These are phyloP conservation scores for Lentinula boryana DNA, from an alignment of 768 basidiomycete genomes.

Conservation along the genomic window DNA sequence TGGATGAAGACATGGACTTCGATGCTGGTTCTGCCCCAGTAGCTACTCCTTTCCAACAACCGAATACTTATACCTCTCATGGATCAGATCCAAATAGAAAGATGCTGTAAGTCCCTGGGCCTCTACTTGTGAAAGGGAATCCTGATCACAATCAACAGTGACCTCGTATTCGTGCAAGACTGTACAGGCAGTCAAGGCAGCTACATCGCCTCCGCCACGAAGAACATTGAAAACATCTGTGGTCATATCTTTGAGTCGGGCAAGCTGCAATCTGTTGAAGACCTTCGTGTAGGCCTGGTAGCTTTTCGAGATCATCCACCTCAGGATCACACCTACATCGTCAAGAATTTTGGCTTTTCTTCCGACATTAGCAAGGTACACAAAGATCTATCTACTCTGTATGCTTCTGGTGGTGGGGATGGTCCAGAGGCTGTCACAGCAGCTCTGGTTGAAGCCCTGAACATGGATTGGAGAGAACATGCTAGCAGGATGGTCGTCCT, in stretches of 20 bases:
- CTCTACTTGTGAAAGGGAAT: conserved; percentile 1
- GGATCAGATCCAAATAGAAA: conserved; percentile 41
- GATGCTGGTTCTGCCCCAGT: conserved; percentile 33
- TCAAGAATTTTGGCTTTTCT: conserved; percentile 92
- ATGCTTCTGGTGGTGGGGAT: conserved; percentile 89
- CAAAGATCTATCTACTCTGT: conserved; percentile 73
- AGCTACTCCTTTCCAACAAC: conserved; percentile 12
- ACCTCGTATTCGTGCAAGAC: conserved; percentile 93
- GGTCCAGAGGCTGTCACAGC: conserved; percentile 98
- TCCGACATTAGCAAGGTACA: conserved; percentile 87
- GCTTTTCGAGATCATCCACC: conserved; percentile 97
- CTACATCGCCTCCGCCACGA: conserved; percentile 90
- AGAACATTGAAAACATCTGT: conserved; percentile 95
- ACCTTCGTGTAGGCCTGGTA: conserved; percentile 86
- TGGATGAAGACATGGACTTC: conserved; percentile 83
- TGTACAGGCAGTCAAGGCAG: conserved; percentile 90
- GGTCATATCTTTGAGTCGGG: conserved; percentile 93
- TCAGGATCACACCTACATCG: conserved; percentile 93
- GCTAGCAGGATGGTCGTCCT: conserved; percentile 96
- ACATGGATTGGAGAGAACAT: conserved; percentile 84
- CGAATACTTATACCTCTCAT: neutral
- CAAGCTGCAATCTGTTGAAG: conserved; percentile 79
- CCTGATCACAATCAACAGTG: conserved; percentile 37
- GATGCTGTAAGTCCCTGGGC: conserved; percentile 57
- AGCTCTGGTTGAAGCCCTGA: conserved; percentile 77